Conservation (phyloP, 768 basidiomycete genomes). For the Suillus tomentosus region DNA sequence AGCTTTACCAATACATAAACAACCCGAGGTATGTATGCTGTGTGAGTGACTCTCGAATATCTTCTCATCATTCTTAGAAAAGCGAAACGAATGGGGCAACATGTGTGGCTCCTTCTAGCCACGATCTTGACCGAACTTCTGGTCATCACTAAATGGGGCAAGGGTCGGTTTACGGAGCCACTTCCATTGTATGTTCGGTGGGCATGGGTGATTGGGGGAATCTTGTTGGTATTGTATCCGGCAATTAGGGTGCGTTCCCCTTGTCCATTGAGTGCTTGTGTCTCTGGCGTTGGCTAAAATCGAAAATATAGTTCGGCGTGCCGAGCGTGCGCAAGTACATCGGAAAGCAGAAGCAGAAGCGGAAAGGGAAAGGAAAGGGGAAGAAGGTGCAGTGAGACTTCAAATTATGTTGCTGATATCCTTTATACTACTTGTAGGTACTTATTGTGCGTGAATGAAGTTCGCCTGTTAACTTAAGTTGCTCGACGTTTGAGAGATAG, state of each 20-base stretch:
- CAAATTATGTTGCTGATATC: neutral
- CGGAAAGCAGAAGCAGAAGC: conserved; percentile 34
- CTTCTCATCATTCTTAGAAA: conserved; percentile 45
- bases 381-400: conserved; percentile 32
- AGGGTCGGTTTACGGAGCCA: conserved; percentile 66
- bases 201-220: conserved; percentile 64
- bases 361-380: conserved; percentile 30
- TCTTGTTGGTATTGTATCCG: conserved; percentile 71
- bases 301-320: conserved; percentile 58
- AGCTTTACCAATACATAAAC: conserved; percentile 82
- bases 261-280: conserved; percentile 7
- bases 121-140: conserved; percentile 84
- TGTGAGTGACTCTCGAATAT: neutral
- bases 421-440: conserved; percentile 3
- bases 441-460: neutral
- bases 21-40: conserved; percentile 63
- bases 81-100: conserved; percentile 88
- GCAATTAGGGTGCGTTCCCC: conserved; percentile 54
- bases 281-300: conserved; percentile 16
- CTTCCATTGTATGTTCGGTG: conserved; percentile 62
- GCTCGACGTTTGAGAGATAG: neutral
- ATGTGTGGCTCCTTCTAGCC: conserved; percentile 83
- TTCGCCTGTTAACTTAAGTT: neutral
- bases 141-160: conserved; percentile 81
- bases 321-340: conserved; percentile 59